Percentiles rank a stretch among this genome's conserved stretches.
These are phyloP conservation scores for Gaultheria prostrata DNA, from an alignment of 148 eudicot genomes.

Conservation along the genomic window DNA sequence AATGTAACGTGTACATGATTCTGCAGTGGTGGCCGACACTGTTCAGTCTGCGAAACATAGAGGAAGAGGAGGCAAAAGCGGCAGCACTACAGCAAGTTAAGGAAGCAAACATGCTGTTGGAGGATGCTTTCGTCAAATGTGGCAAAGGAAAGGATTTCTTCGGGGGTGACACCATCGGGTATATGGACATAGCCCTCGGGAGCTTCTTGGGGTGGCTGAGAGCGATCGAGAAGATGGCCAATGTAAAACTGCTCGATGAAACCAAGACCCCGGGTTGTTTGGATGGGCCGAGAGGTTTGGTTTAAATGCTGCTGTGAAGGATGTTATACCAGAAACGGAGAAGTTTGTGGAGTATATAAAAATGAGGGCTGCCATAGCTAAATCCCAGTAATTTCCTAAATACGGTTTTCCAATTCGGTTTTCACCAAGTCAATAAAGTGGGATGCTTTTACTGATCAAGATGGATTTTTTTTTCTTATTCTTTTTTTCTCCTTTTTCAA, in stretches of 20 bases:
- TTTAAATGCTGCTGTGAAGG: neutral
- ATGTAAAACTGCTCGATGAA: conserved; percentile 22
- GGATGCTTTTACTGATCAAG: neutral
- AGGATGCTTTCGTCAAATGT: no score
- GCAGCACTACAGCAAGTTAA: neutral
- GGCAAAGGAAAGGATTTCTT: conserved; percentile 26
- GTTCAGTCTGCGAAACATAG: neutral
- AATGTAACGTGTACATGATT: neutral
- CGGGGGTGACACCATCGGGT: conserved; percentile 25
- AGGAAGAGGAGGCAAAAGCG: conserved; percentile 14
- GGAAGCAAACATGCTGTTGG: conserved; percentile 23
- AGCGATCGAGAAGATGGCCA: conserved; percentile 11
- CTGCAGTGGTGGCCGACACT: conserved; percentile 15
- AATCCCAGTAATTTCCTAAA: neutral
- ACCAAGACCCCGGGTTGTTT: conserved; percentile 19
- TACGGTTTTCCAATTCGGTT: neutral
- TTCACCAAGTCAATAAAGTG: neutral
- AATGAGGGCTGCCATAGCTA: neutral
- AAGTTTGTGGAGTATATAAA: neutral
- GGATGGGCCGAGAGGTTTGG: neutral
- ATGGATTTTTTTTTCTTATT: no score
- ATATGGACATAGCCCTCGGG: conserved; percentile 37
- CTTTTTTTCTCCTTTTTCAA: no score
- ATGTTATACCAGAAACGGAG: neutral
- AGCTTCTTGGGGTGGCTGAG: conserved; percentile 30